phyloP scores from a whole-genome alignment of 768 basidiomycete species.

The Termitomyces sp. region DNA sequence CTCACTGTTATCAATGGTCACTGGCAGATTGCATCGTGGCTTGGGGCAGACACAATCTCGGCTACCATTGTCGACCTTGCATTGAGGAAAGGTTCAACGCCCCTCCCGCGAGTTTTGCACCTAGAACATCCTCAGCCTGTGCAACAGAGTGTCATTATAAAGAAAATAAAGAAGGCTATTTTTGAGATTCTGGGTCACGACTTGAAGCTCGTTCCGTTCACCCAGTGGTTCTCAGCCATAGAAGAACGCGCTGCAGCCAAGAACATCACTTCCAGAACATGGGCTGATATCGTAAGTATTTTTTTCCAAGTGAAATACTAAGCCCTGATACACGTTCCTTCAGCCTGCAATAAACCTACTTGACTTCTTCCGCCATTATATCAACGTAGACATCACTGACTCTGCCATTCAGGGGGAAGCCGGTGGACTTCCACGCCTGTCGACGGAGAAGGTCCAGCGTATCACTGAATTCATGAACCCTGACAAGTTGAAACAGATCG shows the following conservation, averaged over 20 bases:
- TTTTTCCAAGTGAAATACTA: background rate
- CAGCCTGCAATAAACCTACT: too few species aligned
- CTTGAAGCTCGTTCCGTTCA: conserved; percentile 5
- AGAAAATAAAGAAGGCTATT: background rate
- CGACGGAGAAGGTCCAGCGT: too few species aligned
- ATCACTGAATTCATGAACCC: too few species aligned
- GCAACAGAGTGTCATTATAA: background rate
- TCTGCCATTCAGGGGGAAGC: too few species aligned
- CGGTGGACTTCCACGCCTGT: too few species aligned
- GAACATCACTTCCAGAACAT: background rate
- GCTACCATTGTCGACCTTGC: conserved; percentile 21
- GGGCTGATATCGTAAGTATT: conserved; percentile 1
- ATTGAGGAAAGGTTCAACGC: conserved; percentile 14
- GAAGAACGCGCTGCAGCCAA: conserved; percentile 5
- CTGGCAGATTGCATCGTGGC: conserved; percentile 21
- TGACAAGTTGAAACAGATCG: too few species aligned
- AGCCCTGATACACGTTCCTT: too few species aligned
- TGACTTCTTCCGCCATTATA: too few species aligned
- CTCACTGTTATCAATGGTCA: background rate
- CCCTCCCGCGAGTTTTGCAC: conserved; percentile 17
- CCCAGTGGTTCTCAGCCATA: conserved; percentile 13
- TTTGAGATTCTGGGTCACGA: background rate
- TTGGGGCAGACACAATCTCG: conserved; percentile 16
- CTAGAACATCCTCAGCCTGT: conserved; percentile 26
- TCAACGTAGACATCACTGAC: too few species aligned